Evolutionary conservation across 805 yeast genomes (phyloP).

Genomic region (Candida parachauliodes): DNA sequence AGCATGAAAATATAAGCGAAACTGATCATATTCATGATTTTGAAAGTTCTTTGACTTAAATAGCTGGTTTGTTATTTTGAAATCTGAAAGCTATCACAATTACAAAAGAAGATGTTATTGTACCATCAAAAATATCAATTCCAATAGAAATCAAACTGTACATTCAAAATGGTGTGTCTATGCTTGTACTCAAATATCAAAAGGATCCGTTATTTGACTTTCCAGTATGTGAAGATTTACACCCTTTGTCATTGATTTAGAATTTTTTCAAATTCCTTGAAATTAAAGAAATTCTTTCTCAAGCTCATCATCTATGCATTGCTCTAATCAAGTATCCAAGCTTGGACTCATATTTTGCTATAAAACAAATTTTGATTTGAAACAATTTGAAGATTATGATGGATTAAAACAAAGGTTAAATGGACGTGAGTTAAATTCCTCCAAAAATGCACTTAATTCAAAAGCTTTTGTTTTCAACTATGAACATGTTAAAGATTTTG

Average conservation of each 20-base stretch:
- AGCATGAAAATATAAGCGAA: no score
- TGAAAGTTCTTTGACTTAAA: no score
- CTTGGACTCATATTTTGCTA: neutral
- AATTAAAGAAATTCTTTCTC: neutral
- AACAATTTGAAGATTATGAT: neutral
- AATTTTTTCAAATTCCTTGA: neutral
- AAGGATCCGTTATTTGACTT: neutral
- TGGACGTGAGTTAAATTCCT: no score
- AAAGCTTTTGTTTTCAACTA: neutral
- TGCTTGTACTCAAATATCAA: neutral
- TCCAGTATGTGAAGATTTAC: slow-evolving; percentile 1
- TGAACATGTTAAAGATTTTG: neutral
- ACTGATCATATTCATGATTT: no score
- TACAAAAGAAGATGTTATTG: neutral
- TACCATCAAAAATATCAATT: neutral
- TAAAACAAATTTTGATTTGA: neutral
- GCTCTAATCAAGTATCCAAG: slow-evolving; percentile 1
- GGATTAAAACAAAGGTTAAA: neutral
- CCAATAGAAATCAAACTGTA: neutral
- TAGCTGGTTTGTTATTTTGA: no score
- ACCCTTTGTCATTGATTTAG: neutral
- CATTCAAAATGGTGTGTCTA: neutral
- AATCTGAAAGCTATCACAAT: no score
- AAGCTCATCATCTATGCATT: neutral
- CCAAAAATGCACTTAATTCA: no score